Percentiles rank a stretch among this genome's conserved stretches.
These are phyloP conservation scores for Cymbopogon citratus DNA, from an alignment of 176 grass and related monocot species.

Conservation along the genomic window DNA sequence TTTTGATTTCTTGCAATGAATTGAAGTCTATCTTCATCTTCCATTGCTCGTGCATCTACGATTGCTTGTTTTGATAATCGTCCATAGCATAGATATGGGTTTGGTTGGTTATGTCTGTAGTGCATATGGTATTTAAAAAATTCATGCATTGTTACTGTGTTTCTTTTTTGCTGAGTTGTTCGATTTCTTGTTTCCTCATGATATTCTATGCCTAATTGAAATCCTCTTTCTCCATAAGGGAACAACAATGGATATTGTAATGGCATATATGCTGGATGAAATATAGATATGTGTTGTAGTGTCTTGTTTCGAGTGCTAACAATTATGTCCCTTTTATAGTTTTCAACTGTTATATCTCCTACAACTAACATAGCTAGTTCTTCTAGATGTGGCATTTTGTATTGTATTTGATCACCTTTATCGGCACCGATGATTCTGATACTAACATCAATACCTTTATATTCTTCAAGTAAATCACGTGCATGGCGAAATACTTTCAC, in stretches of 20 bases:
- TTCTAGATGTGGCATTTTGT: neutral
- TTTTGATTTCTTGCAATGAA: neutral
- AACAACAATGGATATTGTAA: neutral
- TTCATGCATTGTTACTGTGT: rapidly evolving
- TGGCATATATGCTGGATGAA: neutral
- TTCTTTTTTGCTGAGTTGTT: too few relatives aligned
- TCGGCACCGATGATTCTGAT: too few relatives aligned
- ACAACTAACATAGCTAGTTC: neutral
- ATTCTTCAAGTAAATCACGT: too few relatives aligned
- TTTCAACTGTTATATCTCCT: neutral
- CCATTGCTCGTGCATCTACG: neutral
- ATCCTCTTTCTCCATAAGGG: neutral
- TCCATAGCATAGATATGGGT: neutral
- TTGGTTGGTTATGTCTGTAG: neutral
- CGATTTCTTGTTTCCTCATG: too few relatives aligned
- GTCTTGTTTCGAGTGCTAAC: neutral
- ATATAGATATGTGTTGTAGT: neutral
- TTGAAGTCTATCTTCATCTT: neutral
- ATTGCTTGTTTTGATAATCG: neutral
- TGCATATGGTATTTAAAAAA: neutral
- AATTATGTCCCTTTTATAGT: neutral
- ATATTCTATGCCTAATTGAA: neutral
- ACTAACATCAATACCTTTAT: too few relatives aligned
- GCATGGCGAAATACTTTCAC: too few relatives aligned
- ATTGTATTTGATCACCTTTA: too few relatives aligned